Conservation (phyloP, 805 yeast species). For the Lipomyces sp. region DNA sequence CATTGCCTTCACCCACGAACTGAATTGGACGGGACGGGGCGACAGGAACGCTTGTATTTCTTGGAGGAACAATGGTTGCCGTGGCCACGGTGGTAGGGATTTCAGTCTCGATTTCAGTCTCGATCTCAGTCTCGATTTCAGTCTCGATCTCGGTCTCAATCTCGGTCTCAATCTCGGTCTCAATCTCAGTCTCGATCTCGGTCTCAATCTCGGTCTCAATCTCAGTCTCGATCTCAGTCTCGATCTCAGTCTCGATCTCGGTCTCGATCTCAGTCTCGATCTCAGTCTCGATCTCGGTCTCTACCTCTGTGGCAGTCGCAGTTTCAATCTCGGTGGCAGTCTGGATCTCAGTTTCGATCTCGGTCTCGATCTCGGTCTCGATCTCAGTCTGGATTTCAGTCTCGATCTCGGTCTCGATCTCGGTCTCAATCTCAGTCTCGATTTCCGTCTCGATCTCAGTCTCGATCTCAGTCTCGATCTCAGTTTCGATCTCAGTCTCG, state of each 20-base stretch:
- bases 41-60: slow-evolving; percentile 1
- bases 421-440: slow-evolving; percentile 1
- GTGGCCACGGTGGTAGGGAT: slow-evolving; percentile 2
- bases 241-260: background rate
- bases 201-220: background rate
- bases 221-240: background rate
- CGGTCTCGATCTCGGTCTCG: background rate
- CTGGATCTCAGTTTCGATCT: slow-evolving; percentile 8
- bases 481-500: too few species aligned
- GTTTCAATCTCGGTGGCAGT: slow-evolving; percentile 1
- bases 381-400: background rate
- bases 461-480: too few species aligned
- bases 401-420: slow-evolving; percentile 6
- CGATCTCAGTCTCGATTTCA: background rate
- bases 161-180: background rate
- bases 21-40: background rate
- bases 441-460: too few species aligned
- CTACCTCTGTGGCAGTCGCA: background rate
- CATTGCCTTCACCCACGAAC: slow-evolving; percentile 19
- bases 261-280: background rate
- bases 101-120: background rate
- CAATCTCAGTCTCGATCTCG: background rate
- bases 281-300: slow-evolving; percentile 4
- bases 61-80: slow-evolving; percentile 2
- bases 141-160: slow-evolving; percentile 5